Base-by-base conservation (phyloP, 2,329 filamentous ascomycete genomes). In the Tolypocladium tropicale region DNA sequence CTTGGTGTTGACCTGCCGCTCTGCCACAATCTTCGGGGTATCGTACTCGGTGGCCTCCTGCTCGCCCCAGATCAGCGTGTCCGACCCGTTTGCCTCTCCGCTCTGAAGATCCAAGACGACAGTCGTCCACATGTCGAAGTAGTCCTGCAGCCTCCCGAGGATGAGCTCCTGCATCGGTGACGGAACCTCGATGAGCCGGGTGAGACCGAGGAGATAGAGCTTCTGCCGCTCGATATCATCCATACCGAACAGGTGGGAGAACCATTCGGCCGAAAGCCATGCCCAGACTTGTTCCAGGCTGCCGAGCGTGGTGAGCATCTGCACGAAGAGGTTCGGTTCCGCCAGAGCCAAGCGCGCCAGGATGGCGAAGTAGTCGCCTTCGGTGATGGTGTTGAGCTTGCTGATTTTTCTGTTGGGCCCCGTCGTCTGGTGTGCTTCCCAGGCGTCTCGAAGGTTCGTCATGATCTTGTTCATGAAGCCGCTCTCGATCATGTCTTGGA, bases 361-460 rank as follows among this genome's bases (percentile, higher is more conserved):
- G 2, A 97, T 84, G 5, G 84, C 82, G 65, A 95, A 88, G 68
- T 95, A 96, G 67, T 96, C 89, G 0, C 88, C 88, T 66, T 96
- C 85, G 1, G 89, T 85, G 12, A 91, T 79, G 14, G 85, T 83
- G 63, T 87, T 86, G 36, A 96, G 81, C 33, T 83, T 81, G 43
- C 85, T 81, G 23, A 82, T 77, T 61, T 81, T 88, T 30, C 81
- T 80, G 64, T 89, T 88, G 0, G 93, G 92, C 0, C 94, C 93
- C 0, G 88, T 89, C 0, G 88, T 90, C 68, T 95, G 86, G 63
- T 89, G 86, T 3, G 89, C 85, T 65, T 88, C 81, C 79, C 83
- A 85, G 3, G 85, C 81, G 54, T 85, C 80, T 64, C 83, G 84
- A 1, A 93, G 77, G 10, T 81, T 82, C 60, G 82, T 78, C 18